Evolutionary conservation across 2,329 filamentous ascomycete genomes (phyloP).

Genomic region (Stagonosporopsis vannaccii): DNA sequence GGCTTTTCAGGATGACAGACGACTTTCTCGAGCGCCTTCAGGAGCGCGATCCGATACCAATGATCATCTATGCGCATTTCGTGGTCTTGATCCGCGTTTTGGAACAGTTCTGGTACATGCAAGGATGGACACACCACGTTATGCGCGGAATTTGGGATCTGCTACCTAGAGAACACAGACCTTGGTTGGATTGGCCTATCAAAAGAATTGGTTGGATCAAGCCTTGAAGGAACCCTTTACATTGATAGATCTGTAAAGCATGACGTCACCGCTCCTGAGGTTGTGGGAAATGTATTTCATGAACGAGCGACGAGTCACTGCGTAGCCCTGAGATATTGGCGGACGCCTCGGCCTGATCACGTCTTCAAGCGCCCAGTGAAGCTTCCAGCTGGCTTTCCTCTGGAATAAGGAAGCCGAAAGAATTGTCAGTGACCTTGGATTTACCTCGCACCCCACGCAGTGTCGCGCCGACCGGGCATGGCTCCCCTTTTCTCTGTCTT

Average conservation of each 20-base stretch:
- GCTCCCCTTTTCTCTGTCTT: neutral
- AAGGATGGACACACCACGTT: constrained; percentile 40
- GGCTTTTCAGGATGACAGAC: constrained; percentile 37
- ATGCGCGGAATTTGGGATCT: constrained; percentile 35
- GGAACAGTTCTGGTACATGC: constrained; percentile 43
- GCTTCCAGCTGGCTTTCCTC: neutral
- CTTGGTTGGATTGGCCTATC: constrained; percentile 37
- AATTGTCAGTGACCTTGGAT: neutral
- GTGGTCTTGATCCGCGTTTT: constrained; percentile 35
- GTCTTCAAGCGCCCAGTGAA: neutral
- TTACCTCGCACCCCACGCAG: neutral
- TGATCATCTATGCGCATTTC: constrained; percentile 41
- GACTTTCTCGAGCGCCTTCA: constrained; percentile 35
- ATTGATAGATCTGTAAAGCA: neutral
- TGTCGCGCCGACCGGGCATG: neutral
- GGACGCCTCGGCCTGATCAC: no score
- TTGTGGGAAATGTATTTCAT: neutral
- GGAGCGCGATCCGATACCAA: constrained; percentile 24
- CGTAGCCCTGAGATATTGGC: neutral
- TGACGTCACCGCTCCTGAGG: neutral
- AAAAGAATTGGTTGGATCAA: constrained; percentile 33
- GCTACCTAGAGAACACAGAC: constrained; percentile 27
- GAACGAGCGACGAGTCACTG: neutral
- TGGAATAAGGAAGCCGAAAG: neutral
- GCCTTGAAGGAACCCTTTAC: constrained; percentile 16